These are phyloP conservation scores for Wickerhamomyces tratensis DNA, from an alignment of 805 yeast species.

Conservation along the genomic window DNA sequence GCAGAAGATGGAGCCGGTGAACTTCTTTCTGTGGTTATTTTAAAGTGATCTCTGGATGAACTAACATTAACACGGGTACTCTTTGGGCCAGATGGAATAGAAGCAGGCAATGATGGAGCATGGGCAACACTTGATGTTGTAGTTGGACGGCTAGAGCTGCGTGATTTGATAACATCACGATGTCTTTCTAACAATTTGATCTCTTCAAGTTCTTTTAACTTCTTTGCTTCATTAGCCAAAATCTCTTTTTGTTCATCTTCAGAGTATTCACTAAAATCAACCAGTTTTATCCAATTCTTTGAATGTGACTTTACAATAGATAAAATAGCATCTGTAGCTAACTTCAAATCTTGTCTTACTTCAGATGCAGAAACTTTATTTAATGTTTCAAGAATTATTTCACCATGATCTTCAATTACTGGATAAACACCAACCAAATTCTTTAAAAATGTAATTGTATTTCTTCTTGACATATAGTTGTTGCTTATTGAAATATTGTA, in stretches of 20 bases:
- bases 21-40: no score
- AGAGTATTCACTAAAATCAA: conserved; percentile 46
- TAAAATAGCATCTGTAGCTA: conserved; percentile 64
- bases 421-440: conserved; percentile 59
- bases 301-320: conserved; percentile 55
- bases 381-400: conserved; percentile 35
- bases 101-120: no score
- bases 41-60: no score
- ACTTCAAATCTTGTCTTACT: conserved; percentile 66
- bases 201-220: conserved; percentile 7
- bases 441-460: conserved; percentile 70
- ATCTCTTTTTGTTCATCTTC: conserved; percentile 30
- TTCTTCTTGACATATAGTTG: conserved; percentile 73
- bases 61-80: no score
- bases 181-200: background rate
- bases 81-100: no score
- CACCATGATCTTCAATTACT: conserved; percentile 56
- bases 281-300: conserved; percentile 37
- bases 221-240: conserved; percentile 8
- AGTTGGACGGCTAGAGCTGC: background rate
- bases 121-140: no score
- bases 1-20: no score
- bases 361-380: conserved; percentile 42
- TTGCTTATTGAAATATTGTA: conserved; percentile 21
- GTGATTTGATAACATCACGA: background rate